Conservation (phyloP, 805 yeast genomes). For the Debaryomyces maramus region DNA sequence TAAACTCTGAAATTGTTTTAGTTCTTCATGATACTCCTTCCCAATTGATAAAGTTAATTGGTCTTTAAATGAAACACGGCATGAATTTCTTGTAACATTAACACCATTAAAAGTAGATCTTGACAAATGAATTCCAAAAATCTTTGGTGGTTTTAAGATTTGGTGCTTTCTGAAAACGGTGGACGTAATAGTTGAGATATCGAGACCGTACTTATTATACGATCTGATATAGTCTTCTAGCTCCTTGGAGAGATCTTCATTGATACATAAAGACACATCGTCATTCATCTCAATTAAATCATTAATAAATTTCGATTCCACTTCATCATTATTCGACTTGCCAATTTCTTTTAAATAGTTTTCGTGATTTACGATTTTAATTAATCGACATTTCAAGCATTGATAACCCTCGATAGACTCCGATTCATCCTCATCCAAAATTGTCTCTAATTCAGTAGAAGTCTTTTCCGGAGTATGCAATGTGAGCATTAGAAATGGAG, state of each 20-base stretch:
- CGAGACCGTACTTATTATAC: constrained; percentile 46
- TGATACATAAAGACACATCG: constrained; percentile 47
- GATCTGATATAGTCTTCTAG: constrained; percentile 47
- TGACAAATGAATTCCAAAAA: constrained; percentile 80
- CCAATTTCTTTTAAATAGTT: constrained; percentile 19
- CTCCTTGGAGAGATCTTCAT: constrained; percentile 61
- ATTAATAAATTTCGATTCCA: constrained; percentile 23
- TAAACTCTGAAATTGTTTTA: constrained; percentile 33
- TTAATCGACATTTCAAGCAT: constrained; percentile 68
- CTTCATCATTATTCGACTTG: constrained; percentile 23
- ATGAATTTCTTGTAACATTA: constrained; percentile 68
- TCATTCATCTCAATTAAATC: constrained; percentile 36
- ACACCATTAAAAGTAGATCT: constrained; percentile 75
- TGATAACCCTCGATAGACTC: constrained; percentile 80
- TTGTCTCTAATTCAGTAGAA: constrained; percentile 47
- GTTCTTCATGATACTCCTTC: constrained; percentile 35
- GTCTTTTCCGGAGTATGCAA: constrained; percentile 65
- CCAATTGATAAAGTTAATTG: constrained; percentile 49
- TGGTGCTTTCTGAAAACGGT: constrained; percentile 66
- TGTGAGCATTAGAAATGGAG: constrained; percentile 70
- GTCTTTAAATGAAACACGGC: constrained; percentile 68
- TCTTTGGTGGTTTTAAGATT: constrained; percentile 64
- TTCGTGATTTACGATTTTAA: constrained; percentile 31
- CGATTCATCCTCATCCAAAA: constrained; percentile 56
- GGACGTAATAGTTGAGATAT: constrained; percentile 51